phyloP scores from a whole-genome alignment of 495 filamentous ascomycete genomes.

The Podospora pseudopauciseta region DNA sequence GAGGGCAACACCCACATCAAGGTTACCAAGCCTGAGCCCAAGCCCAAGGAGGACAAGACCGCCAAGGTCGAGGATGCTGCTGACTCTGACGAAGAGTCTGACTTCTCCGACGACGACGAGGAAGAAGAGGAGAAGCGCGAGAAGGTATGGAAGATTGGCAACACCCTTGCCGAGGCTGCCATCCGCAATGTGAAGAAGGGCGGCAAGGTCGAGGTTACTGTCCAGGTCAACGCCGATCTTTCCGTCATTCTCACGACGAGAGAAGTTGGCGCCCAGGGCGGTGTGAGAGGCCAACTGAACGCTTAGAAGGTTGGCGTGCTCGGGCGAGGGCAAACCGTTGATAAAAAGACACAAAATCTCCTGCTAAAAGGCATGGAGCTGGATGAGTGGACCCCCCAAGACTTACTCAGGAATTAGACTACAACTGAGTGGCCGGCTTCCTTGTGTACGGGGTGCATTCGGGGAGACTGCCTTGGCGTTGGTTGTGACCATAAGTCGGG shows the following conservation, averaged over 20 bases:
- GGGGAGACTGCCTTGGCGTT: not conserved
- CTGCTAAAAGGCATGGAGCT: not conserved
- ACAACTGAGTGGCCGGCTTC: not conserved
- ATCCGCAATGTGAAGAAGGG: constrained; percentile 81
- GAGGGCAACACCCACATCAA: constrained; percentile 88
- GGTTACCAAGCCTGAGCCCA: constrained; percentile 77
- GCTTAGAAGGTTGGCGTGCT: not conserved
- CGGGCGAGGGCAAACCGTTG: not conserved
- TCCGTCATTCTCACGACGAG: constrained; percentile 72
- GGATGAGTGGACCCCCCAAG: not conserved
- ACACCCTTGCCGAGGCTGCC: constrained; percentile 79
- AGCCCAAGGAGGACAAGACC: constrained; percentile 58
- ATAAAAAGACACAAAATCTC: not conserved
- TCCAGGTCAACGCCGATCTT: constrained; percentile 78
- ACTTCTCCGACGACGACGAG: constrained; percentile 62
- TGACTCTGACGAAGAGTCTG: constrained; percentile 52
- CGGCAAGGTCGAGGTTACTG: constrained; percentile 85
- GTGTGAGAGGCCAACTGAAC: constrained; percentile 59
- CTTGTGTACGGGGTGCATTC: not conserved
- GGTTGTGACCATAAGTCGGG: not conserved
- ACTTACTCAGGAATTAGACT: not conserved
- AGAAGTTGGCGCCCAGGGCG: constrained; percentile 81
- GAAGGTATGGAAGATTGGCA: constrained; percentile 88
- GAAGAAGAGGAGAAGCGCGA: constrained; percentile 85
- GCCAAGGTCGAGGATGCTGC: constrained; percentile 44